These are phyloP conservation scores for sunflower (Helianthus annuus) DNA, from an alignment of 129 eudicot species.

Conservation along the genomic window HanXRQr2.0-SUNRISE NC_035435.2:127386216-127386715, in stretches of 20 bases:
- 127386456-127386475: constrained; percentile 10
- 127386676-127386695: constrained; percentile 69
- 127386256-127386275: constrained; percentile 78
- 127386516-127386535: too few species aligned
- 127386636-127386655: constrained; percentile 78
- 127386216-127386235: not conserved
- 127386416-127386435: constrained; percentile 94
- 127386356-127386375: constrained; percentile 90
- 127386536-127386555: constrained; percentile 57
- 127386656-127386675: constrained; percentile 98
- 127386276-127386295: constrained; percentile 61
- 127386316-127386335: constrained; percentile 74
- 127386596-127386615: constrained; percentile 78
- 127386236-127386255: constrained; percentile 66
- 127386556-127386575: constrained; percentile 82
- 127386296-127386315: constrained; percentile 97
- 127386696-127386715: constrained; percentile 87
- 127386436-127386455: constrained; percentile 84
- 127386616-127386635: constrained; percentile 77
- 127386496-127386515: not conserved
- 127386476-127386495: constrained; percentile 18
- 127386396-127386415: constrained; percentile 62
- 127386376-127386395: constrained; percentile 67
- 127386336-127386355: constrained; percentile 78
- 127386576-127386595: constrained; percentile 91